phyloP scores from a whole-genome alignment of 192 early-diverging fungal species.

The Gryganskiella cystojenkinii region DNA sequence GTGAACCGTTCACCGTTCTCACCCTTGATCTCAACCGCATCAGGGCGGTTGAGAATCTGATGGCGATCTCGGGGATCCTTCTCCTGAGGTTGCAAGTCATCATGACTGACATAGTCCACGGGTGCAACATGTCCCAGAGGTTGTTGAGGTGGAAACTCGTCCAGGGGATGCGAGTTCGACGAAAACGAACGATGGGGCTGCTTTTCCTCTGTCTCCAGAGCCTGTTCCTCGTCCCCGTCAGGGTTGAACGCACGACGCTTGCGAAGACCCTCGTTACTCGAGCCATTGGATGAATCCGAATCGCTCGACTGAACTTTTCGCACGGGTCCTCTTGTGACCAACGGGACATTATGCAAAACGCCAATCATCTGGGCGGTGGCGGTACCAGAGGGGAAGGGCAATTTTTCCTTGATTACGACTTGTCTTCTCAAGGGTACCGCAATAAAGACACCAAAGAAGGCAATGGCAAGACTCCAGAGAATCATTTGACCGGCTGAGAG shows the following conservation, averaged over 20 bases:
- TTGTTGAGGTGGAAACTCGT: not conserved
- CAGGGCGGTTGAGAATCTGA: too few species aligned
- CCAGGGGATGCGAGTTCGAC: not conserved
- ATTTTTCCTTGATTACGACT: slow-evolving; percentile 83
- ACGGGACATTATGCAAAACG: slow-evolving; percentile 70
- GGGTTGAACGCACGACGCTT: not conserved
- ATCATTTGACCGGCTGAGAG: slow-evolving; percentile 65
- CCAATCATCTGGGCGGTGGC: slow-evolving; percentile 89
- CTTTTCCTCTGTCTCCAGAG: not conserved
- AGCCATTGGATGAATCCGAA: not conserved
- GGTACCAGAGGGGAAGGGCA: slow-evolving; percentile 87
- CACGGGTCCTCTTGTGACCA: slow-evolving; percentile 51
- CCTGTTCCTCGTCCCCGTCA: slow-evolving; percentile 15
- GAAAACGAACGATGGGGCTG: too few species aligned
- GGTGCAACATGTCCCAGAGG: slow-evolving; percentile 21
- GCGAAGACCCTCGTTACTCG: slow-evolving; percentile 17
- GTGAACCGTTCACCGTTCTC: slow-evolving; percentile 44
- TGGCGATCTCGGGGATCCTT: too few species aligned
- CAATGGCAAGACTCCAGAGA: slow-evolving; percentile 79
- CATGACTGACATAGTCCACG: slow-evolving; percentile 6
- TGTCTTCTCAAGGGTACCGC: slow-evolving; percentile 82
- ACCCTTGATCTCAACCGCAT: slow-evolving; percentile 24
- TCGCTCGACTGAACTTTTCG: not conserved
- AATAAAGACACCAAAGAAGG: slow-evolving; percentile 93
- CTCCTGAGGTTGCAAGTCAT: not conserved